Percentiles rank a stretch among this genome's conserved stretches.
Conservation (phyloP, 2,329 filamentous ascomycete genomes). For the Penicillium polonicum region DNA sequence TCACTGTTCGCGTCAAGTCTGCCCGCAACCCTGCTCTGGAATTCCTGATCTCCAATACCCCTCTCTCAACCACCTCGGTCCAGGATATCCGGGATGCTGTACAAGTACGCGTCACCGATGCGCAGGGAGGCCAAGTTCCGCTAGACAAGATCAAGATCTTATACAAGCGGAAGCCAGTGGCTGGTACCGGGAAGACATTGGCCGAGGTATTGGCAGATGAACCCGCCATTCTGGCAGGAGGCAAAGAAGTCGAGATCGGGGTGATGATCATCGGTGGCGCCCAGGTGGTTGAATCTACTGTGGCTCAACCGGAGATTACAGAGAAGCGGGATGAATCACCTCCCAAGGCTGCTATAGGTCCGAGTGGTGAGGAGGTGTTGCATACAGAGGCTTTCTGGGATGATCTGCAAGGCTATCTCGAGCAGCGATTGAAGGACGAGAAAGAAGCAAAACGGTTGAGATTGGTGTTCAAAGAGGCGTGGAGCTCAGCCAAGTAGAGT, state of each 20-base stretch:
- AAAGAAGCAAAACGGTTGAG: slow-evolving; percentile 63
- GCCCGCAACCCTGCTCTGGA: slow-evolving; percentile 72
- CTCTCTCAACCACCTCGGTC: slow-evolving; percentile 68
- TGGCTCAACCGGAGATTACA: slow-evolving; percentile 30
- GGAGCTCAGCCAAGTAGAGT: slow-evolving; percentile 42
- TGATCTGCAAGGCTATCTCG: slow-evolving; percentile 77
- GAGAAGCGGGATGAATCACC: slow-evolving; percentile 28
- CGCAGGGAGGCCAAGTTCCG: slow-evolving; percentile 33
- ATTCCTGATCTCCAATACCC: slow-evolving; percentile 60
- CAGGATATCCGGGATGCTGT: slow-evolving; percentile 75
- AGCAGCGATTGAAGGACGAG: slow-evolving; percentile 73
- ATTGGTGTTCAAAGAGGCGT: slow-evolving; percentile 68
- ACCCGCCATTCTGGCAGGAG: slow-evolving; percentile 41
- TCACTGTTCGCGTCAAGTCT: slow-evolving; percentile 45
- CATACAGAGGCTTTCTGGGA: slow-evolving; percentile 77
- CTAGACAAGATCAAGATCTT: slow-evolving; percentile 82
- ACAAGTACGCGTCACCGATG: slow-evolving; percentile 58
- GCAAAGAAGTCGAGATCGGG: slow-evolving; percentile 66
- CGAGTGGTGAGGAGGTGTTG: slow-evolving; percentile 61
- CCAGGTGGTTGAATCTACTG: slow-evolving; percentile 42
- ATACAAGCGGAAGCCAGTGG: slow-evolving; percentile 80
- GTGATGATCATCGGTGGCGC: slow-evolving; percentile 85
- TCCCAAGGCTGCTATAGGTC: slow-evolving; percentile 48
- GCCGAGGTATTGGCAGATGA: slow-evolving; percentile 66
- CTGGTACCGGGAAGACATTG: slow-evolving; percentile 72